Percentiles rank a stretch among this genome's conserved stretches.
Evolutionary conservation across 192 early-diverging fungal species (phyloP).

Genomic region (Geranomyces variabilis): DNA sequence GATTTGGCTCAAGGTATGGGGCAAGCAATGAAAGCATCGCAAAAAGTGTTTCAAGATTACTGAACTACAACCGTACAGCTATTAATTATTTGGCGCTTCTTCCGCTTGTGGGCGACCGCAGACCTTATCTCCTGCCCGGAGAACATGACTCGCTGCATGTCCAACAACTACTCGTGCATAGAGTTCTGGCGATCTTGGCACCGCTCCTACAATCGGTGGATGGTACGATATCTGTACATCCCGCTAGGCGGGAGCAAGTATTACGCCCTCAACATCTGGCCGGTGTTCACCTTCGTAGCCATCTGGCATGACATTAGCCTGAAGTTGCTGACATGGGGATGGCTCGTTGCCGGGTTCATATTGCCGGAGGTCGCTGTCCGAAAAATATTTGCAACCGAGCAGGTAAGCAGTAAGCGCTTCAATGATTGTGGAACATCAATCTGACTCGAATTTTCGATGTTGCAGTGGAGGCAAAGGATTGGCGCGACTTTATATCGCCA

Average conservation of each 20-base stretch:
- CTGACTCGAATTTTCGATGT: neutral
- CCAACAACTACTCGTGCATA: conserved; percentile 91
- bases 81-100: conserved; percentile 96
- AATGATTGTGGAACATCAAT: neutral
- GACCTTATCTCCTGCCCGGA: conserved; percentile 88
- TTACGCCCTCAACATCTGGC: conserved; percentile 75
- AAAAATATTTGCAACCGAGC: conserved; percentile 51
- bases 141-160: conserved; percentile 97
- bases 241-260: conserved; percentile 83
- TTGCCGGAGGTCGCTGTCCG: conserved; percentile 80
- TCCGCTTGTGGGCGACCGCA: conserved; percentile 91
- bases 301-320: conserved; percentile 95
- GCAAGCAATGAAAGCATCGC: neutral
- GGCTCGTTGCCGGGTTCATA: conserved; percentile 85
- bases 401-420: neutral
- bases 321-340: conserved; percentile 86
- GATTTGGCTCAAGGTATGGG: conserved; percentile 86
- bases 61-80: conserved; percentile 50
- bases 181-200: conserved; percentile 99
- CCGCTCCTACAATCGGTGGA: conserved; percentile 89
- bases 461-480: conserved; percentile 5
- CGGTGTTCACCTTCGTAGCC: conserved; percentile 95
- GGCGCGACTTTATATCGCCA: conserved; percentile 2
- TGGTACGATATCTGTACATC: conserved; percentile 85
- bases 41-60: neutral